Base-by-base conservation (phyloP, 169 alveolate genomes). In the Sarcocystis neurona region DNA sequence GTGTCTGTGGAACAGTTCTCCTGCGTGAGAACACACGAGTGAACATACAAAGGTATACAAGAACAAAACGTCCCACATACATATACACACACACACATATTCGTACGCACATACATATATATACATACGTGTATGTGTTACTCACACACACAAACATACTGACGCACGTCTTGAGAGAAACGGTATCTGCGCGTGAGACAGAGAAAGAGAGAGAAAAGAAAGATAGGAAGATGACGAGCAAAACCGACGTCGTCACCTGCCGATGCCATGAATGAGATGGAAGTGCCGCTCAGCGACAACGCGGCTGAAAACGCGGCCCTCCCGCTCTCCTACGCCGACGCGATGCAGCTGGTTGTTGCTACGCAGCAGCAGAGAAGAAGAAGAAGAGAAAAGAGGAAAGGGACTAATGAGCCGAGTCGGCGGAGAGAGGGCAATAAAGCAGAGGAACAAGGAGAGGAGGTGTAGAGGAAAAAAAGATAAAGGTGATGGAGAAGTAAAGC, bases 271-370 rank as follows among this genome's bases (percentile, higher is more conserved):
- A 32, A 95, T 93, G 89, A 97, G 87, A 39, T 94, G 90, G 90
- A 84, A 95, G 90, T 96, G 87, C 77, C 97, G 91, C 75, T 93
- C 91, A 58, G 87, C 66, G 32, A 97, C 98, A 37, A 97, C 53
- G 1, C 80, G 15, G n/a, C 96, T 90, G 91, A 80, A 93, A n/a
- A 96, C 92, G 89, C 98, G 94, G 30, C 97, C 97, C 88, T 97
- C 98, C 85, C 98, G 90, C 95, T 96, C 98, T 1, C 98, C 98
- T 2, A 96, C 97, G 4, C 98, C 98, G 18, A 94, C 92, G 80
- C 94, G 94, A 8, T 92, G 94, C 1, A 82, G 80, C 47, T 94
- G 94, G 86, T 97, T 97, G 89, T 97, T 97, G 79, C 96, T 90
- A 88, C 94, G 97, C 96, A 94, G 92, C n/a, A 89, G 66, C 60